These are phyloP conservation scores for Monilinia fructicola DNA, from an alignment of 2,329 filamentous ascomycete species.

Conservation along the genomic window DNA sequence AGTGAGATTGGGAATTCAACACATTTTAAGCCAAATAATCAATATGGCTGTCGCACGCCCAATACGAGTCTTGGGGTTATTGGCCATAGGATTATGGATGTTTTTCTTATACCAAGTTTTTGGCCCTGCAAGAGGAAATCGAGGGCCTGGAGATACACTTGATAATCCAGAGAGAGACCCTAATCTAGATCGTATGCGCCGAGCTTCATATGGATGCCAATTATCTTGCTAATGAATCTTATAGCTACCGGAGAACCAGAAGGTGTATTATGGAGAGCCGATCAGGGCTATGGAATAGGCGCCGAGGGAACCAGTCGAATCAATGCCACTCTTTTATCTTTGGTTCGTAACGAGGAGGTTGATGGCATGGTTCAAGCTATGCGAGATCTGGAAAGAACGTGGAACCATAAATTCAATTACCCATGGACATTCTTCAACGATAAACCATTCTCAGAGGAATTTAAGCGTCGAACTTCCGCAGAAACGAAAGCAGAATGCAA, in stretches of 20 bases:
- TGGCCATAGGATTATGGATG: conserved; percentile 70
- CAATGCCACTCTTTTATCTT: conserved; percentile 86
- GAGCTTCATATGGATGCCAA: background rate
- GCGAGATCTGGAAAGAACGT: conserved; percentile 87
- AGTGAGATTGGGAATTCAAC: conserved; percentile 20
- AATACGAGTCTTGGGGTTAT: conserved; percentile 73
- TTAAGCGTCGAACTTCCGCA: conserved; percentile 77
- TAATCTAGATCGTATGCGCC: conserved; percentile 74
- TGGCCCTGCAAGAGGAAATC: conserved; percentile 51
- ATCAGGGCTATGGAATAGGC: conserved; percentile 74
- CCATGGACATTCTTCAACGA: conserved; percentile 99
- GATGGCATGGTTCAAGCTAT: conserved; percentile 83
- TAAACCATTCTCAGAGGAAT: conserved; percentile 87
- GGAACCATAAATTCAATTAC: conserved; percentile 99
- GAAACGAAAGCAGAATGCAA: conserved; percentile 84
- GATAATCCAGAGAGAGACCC: conserved; percentile 75
- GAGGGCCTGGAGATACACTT: conserved; percentile 46
- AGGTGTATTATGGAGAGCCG: conserved; percentile 70
- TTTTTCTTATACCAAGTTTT: conserved; percentile 78
- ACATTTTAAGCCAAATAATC: conserved; percentile 29
- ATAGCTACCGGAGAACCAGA: conserved; percentile 80
- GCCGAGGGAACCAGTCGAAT: conserved; percentile 77
- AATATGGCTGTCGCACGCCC: conserved; percentile 84
- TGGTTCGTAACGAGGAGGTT: conserved; percentile 91
- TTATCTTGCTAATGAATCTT: conserved; percentile 24